phyloP scores from a whole-genome alignment of 495 filamentous ascomycete genomes.

The Talaromyces stipitatus region DNA sequence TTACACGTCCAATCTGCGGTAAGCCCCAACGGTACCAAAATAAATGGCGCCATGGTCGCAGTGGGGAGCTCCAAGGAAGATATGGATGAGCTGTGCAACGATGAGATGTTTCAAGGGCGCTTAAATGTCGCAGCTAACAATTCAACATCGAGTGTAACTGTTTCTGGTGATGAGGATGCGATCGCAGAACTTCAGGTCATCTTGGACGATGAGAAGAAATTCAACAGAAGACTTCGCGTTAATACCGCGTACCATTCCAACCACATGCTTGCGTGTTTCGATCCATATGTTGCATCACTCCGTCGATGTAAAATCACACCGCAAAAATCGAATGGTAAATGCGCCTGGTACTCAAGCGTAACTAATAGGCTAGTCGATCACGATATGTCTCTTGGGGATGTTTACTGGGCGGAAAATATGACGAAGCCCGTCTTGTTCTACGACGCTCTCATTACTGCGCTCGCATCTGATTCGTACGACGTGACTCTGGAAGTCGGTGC shows the following conservation, averaged over 20 bases:
- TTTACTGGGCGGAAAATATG: conserved; percentile 56
- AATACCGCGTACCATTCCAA: conserved; percentile 54
- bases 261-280: conserved; percentile 41
- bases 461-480: conserved; percentile 23
- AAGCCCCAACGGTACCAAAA: too few species aligned
- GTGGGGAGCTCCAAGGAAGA: conserved; percentile 38
- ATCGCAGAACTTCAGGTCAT: conserved; percentile 30
- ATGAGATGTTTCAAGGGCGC: conserved; percentile 17
- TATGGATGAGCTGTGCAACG: conserved; percentile 26
- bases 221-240: conserved; percentile 28
- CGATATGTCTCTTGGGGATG: too few species aligned
- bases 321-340: background rate
- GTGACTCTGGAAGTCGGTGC: conserved; percentile 48
- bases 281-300: conserved; percentile 27
- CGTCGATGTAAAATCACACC: too few species aligned
- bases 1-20: conserved; percentile 13
- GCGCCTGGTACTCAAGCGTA: too few species aligned
- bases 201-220: conserved; percentile 36
- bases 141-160: conserved; percentile 25
- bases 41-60: conserved; percentile 52
- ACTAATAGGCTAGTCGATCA: too few species aligned
- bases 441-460: conserved; percentile 36
- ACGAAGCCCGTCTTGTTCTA: conserved; percentile 47
- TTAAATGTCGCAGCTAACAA: conserved; percentile 29
- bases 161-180: conserved; percentile 38